Percentiles rank a stretch among this genome's conserved stretches.
Conservation (phyloP, 1,284 basidiomycete genomes). For the Gomphus bonarii region DNA sequence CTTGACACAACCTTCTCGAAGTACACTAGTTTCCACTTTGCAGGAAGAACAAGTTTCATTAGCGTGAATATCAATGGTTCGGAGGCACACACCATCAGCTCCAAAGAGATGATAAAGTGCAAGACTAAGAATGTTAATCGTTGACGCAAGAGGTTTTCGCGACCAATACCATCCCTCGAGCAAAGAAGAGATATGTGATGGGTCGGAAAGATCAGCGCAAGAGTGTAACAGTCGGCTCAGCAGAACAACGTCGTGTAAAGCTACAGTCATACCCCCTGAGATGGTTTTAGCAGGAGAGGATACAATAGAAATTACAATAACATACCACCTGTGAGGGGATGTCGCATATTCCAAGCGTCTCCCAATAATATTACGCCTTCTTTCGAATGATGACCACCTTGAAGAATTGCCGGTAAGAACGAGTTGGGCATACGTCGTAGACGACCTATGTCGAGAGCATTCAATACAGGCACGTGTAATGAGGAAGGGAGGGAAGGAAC, state of each 20-base stretch:
- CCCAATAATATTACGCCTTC: constrained; percentile 83
- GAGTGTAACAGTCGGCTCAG: constrained; percentile 53
- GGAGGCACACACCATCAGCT: constrained; percentile 59
- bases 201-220: constrained; percentile 26
- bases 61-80: background rate
- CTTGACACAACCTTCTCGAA: constrained; percentile 91
- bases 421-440: constrained; percentile 93
- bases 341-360: constrained; percentile 99
- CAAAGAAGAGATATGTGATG: constrained; percentile 35
- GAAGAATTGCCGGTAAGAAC: constrained; percentile 80
- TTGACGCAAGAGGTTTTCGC: constrained; percentile 72
- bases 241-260: constrained; percentile 74
- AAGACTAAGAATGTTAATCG: constrained; percentile 84
- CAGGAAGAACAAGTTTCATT: constrained; percentile 13
- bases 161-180: constrained; percentile 77
- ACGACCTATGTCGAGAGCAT: constrained; percentile 59
- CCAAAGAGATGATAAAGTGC: constrained; percentile 89
- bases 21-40: constrained; percentile 72
- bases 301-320: background rate
- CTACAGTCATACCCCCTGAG: constrained; percentile 84
- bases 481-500: constrained; percentile 70
- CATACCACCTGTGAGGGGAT: constrained; percentile 84
- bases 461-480: constrained; percentile 52
- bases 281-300: background rate
- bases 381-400: constrained; percentile 50